These are phyloP conservation scores for Friedmanniomyces simplex DNA, from an alignment of 495 filamentous ascomycete species.

Conservation along the genomic window DNA sequence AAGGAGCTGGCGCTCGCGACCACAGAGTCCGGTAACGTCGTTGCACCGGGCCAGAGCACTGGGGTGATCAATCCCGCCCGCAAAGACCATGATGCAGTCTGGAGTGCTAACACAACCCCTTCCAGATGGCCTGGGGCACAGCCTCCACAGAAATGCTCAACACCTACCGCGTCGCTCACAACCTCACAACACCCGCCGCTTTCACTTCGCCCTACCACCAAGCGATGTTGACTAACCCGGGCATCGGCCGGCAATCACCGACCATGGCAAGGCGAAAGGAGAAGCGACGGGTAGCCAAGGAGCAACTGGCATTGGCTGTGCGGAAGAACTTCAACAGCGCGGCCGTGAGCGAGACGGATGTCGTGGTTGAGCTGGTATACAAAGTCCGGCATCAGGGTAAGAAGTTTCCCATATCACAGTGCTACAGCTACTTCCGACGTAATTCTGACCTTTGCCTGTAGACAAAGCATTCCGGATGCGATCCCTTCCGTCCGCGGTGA, in stretches of 20 bases:
- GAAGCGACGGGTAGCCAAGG: constrained; percentile 57
- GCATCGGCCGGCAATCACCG: constrained; percentile 62
- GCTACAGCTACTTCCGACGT: not conserved
- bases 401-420: not conserved
- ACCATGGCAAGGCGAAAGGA: constrained; percentile 56
- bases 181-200: constrained; percentile 56
- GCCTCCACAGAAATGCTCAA: constrained; percentile 64
- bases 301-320: constrained; percentile 69
- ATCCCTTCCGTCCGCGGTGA: constrained; percentile 29
- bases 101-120: not conserved
- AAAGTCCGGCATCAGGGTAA: constrained; percentile 57
- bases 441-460: constrained; percentile 6
- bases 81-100: not conserved
- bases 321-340: constrained; percentile 84
- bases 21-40: constrained; percentile 13
- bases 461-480: constrained; percentile 40
- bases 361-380: constrained; percentile 79
- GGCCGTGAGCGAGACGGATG: constrained; percentile 75
- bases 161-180: constrained; percentile 69
- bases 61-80: constrained; percentile 19
- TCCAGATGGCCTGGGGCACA: constrained; percentile 64
- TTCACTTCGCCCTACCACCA: constrained; percentile 63
- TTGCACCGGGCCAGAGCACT: constrained; percentile 11
- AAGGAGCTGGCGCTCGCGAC: constrained; percentile 30
- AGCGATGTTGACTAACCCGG: constrained; percentile 55